Base-by-base conservation (phyloP, 1,284 basidiomycete genomes). In the Coniferiporia weirii region DNA sequence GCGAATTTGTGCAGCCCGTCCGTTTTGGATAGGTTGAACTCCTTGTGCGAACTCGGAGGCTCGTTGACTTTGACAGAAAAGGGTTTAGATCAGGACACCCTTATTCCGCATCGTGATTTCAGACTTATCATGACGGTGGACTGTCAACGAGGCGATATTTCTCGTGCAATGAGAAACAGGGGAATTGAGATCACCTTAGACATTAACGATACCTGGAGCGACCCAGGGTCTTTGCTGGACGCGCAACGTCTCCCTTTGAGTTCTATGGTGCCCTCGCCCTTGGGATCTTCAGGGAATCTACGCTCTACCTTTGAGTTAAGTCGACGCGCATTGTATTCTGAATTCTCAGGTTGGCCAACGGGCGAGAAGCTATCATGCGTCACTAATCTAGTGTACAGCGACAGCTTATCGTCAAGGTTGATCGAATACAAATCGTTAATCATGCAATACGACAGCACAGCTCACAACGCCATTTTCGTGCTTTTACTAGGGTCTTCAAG, bases 101-200 rank as follows among this genome's bases (percentile, higher is more conserved):
- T 99, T 61, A 79, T 73, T 27, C 95, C 97, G 1, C 95, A 99
- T 71, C 82, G 89, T 1, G 77, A 89, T 66, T 99, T 99, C 76
- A 82, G 95, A 36, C 77, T 99, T 8, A 91, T 99, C 73, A 97
- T 99, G 94, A 85, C 88, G 4, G 85, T 97, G 59, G 93, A 99
- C 69, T 89, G 94, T 19, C 84, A 87, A 61, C 82, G 90, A 64
- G 98, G 97, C 52, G 97, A 99, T 73, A 78, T 99, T 9, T 98
- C 96, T 6, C 82, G 97, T 43, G 97, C 97, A 1, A 99, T 99
- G 97, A 86, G 97, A 45, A 99, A 99, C 71, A 87, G 97, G 64
- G 97, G 96, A 38, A 79, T 98, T 46, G 97, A 99, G 72, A 81
- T 99, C 40, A 81, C 80, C 27, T 66, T 91, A 38, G 47, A 40